Percentiles rank a stretch among this genome's conserved stretches.
Evolutionary conservation across 2,329 filamentous ascomycete species (phyloP).

Genomic region (Coleophoma cylindrospora): DNA sequence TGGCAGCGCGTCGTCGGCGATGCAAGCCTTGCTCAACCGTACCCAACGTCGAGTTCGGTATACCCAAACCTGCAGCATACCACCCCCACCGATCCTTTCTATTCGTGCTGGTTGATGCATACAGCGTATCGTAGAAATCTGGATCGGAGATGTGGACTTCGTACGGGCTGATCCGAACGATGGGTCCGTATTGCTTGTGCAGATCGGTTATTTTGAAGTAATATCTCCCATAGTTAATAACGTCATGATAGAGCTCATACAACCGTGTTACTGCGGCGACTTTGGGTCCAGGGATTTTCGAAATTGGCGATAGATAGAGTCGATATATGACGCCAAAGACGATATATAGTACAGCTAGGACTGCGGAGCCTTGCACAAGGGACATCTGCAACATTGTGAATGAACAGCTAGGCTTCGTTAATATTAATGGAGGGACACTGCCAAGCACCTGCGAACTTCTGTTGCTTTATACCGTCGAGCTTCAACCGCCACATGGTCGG

Average conservation of each 20-base stretch:
- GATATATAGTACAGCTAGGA: not conserved
- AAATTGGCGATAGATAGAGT: constrained; percentile 15
- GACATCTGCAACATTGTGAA: not conserved
- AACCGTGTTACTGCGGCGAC: constrained; percentile 20
- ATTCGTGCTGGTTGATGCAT: constrained; percentile 14
- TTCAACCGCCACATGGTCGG: no score
- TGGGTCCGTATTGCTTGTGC: constrained; percentile 36
- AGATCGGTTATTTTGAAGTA: constrained; percentile 35
- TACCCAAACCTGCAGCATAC: constrained; percentile 5
- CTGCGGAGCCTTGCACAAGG: not conserved
- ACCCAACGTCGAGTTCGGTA: constrained; percentile 4
- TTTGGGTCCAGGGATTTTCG: constrained; percentile 21
- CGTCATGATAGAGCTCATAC: constrained; percentile 33
- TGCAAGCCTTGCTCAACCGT: constrained; percentile 7
- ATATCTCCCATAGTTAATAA: constrained; percentile 35
- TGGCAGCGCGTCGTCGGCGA: constrained; percentile 5
- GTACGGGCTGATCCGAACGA: constrained; percentile 30
- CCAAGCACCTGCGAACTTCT: no score
- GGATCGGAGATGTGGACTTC: constrained; percentile 33
- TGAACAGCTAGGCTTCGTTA: no score
- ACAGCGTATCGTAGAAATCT: constrained; percentile 34
- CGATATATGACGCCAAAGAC: constrained; percentile 12
- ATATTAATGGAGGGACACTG: no score
- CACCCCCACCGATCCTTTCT: constrained; percentile 10
- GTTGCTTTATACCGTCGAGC: no score